Percentiles rank a stretch among this genome's conserved stretches.
phyloP scores from a whole-genome alignment of 2,329 filamentous ascomycete genomes.

The Fusarium nelsonii region DNA sequence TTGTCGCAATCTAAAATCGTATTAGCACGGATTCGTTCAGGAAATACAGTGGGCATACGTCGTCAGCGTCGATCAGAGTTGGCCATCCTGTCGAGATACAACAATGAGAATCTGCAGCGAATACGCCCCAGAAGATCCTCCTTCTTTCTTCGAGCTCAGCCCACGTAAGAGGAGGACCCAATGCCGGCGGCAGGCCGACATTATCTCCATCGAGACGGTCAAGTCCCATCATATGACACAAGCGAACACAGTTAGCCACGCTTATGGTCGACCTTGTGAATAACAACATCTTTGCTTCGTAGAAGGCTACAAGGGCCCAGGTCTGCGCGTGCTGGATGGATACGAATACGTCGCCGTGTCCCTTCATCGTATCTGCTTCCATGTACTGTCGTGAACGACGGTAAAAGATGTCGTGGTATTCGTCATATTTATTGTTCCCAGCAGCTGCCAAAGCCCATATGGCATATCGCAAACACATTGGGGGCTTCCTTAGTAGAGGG shows the following conservation, averaged over 20 bases:
- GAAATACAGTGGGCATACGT: conserved; percentile 57
- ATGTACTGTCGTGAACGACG: conserved; percentile 83
- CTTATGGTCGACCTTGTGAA: conserved; percentile 91
- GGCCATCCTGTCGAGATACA: conserved; percentile 94
- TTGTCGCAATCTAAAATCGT: conserved; percentile 72
- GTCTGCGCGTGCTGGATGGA: conserved; percentile 84
- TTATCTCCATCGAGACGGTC: conserved; percentile 78
- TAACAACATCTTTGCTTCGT: conserved; percentile 87
- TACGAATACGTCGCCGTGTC: conserved; percentile 83
- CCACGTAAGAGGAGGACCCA: conserved; percentile 82
- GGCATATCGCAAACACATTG: conserved; percentile 84
- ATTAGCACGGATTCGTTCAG: conserved; percentile 10
- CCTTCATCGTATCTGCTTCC: conserved; percentile 87
- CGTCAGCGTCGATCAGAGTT: conserved; percentile 79
- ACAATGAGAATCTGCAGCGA: conserved; percentile 85
- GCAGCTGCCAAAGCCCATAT: conserved; percentile 87
- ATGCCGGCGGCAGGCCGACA: conserved; percentile 77
- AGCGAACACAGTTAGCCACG: conserved; percentile 74
- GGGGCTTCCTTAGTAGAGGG: conserved; percentile 79
- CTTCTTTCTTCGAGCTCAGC: conserved; percentile 81
- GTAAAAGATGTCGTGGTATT: conserved; percentile 83
- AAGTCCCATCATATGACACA: conserved; percentile 87
- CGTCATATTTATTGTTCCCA: conserved; percentile 77
- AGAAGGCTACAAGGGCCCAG: conserved; percentile 79
- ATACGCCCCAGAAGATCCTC: conserved; percentile 87